Evolutionary conservation across 73 alveolate genomes (phyloP), one percentile per base, ranked within the genome.

Genomic region (Blepharisma stoltei): DNA sequence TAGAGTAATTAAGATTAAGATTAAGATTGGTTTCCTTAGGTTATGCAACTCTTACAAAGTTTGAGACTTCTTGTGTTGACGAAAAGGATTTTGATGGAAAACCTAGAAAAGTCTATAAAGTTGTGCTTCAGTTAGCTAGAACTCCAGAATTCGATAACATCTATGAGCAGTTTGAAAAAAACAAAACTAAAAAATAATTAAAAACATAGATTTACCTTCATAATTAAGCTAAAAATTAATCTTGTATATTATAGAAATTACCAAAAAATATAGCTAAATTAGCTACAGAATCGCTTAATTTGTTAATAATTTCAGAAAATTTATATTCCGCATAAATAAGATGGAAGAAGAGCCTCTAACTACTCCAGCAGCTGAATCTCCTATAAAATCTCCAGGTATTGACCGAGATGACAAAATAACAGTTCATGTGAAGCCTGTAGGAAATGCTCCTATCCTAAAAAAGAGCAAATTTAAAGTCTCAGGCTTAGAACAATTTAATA

Each of bases 381-480:
- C 41, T 32, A 32, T 32, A 32, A 32, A 32, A 32, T 32, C 41
- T 32, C 41, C 41, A 32, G 41, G 41, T 32, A 32, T 32, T 32
- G 66, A 52, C 6, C 66, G 27, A 52, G 66, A 20, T 4, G 23
- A 52, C n/a, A 52, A 20, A 14, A 52, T 60, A 20, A 60, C 23
- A 0, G 73, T 60, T 14, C 38, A 60, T 60, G 46, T 60, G 14
- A 60, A 60, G 47, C 73, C 73, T 25, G 73, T 60, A 20, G 73
- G 46, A 60, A 60, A 60, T 25, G 73, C 73, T 60, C 73, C 73
- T 8, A 60, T 60, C 23, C 73, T 60, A 20, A 60, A 60, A 38
- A 60, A 60, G 23, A 60, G 18, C 46, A 60, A 60, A 25, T 60
- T 60, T 25, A 60, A 60, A 25, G 46, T 60, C 5, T 14, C 73